A percentile compares a stretch with the other conserved stretches of the same genome.
phyloP scores from a whole-genome alignment of 169 alveolate genomes.

The Plasmodium vinckei region DNA sequence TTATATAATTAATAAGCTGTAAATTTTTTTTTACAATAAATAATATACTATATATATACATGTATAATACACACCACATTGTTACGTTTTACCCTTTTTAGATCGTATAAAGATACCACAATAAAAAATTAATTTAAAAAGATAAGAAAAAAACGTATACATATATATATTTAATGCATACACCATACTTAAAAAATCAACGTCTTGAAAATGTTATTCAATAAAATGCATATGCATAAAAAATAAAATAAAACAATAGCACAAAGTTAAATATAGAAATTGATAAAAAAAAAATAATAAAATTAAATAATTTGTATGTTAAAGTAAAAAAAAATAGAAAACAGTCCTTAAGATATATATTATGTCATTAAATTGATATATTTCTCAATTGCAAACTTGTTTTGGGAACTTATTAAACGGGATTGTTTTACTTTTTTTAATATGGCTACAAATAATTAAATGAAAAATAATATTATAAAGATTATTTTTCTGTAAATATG shows the following conservation, averaged over 20 bases:
- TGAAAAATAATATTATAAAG: not conserved
- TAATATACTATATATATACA: not conserved
- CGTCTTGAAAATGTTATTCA: not conserved
- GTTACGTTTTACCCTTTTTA: not conserved
- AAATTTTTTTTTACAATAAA: not conserved
- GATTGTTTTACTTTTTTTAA: not conserved
- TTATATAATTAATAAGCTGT: not conserved
- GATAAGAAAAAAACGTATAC: not conserved
- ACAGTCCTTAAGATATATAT: not conserved
- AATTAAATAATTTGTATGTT: slow-evolving; percentile 3
- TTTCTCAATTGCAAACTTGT: not conserved
- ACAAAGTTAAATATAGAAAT: not conserved
- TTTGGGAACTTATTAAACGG: not conserved
- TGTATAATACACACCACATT: not conserved
- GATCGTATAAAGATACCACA: not conserved
- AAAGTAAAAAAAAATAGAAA: not conserved
- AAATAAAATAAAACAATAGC: slow-evolving; percentile 1
- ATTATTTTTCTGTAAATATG: too few species aligned
- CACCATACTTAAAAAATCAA: not conserved
- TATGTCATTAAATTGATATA: slow-evolving; percentile 2
- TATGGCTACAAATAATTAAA: slow-evolving; percentile 1
- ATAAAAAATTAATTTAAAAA: not conserved
- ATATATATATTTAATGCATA: slow-evolving; percentile 2
- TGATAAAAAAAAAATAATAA: not conserved
- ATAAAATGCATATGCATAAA: not conserved